phyloP scores from a whole-genome alignment of 1,284 basidiomycete genomes.

The Exsudoporus floridanus region DNA sequence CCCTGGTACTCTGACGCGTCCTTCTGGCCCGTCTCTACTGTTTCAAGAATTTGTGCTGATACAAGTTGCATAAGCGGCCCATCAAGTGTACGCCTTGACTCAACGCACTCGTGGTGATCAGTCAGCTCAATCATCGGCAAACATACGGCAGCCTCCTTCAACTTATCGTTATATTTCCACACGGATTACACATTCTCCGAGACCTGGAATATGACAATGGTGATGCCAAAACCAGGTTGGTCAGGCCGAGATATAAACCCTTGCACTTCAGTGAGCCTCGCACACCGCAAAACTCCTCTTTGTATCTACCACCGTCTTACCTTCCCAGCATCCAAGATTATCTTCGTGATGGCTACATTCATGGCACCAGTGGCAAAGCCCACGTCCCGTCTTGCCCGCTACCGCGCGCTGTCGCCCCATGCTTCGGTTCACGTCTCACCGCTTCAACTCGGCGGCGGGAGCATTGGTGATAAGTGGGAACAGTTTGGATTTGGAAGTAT shows the following conservation, averaged over 20 bases:
- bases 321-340: neutral
- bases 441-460: slow-evolving; percentile 55
- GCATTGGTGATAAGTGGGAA: slow-evolving; percentile 50
- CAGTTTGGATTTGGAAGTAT: slow-evolving; percentile 34
- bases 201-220: neutral
- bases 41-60: no score
- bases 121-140: no score
- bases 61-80: no score
- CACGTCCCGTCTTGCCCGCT: slow-evolving; percentile 40
- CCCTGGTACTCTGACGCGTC: neutral
- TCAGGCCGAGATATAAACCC: neutral
- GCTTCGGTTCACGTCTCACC: slow-evolving; percentile 54
- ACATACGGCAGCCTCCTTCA: no score
- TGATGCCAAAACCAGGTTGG: neutral
- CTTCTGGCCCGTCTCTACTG: no score
- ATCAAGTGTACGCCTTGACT: no score
- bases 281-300: neutral
- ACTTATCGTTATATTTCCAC: neutral
- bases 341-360: neutral
- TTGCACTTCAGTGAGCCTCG: neutral
- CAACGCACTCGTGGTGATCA: no score
- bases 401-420: slow-evolving; percentile 44
- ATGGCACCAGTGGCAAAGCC: slow-evolving; percentile 7
- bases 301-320: neutral
- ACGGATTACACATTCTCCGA: neutral